A percentile compares a stretch with the other conserved stretches of the same genome.
Evolutionary conservation across 768 basidiomycete genomes (phyloP).

Genomic region (Leucosporidium yakuticum): DNA sequence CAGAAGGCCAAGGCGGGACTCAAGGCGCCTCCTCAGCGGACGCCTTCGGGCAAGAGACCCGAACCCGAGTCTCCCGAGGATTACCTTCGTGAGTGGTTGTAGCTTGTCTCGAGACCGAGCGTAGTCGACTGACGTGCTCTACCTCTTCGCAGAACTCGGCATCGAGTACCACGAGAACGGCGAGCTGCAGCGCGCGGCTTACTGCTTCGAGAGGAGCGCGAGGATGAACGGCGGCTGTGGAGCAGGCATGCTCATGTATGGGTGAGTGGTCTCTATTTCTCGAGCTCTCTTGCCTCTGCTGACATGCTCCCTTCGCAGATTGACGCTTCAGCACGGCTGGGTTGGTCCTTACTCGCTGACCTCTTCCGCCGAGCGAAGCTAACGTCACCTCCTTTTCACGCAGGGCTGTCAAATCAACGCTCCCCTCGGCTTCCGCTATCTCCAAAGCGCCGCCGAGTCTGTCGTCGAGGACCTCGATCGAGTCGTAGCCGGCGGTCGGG

Average conservation of each 20-base stretch:
- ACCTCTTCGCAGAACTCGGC: constrained; percentile 27
- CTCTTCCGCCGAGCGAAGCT: not conserved
- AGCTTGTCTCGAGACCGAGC: no score
- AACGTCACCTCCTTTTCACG: not conserved
- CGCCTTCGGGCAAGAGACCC: no score
- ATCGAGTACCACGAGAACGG: constrained; percentile 39
- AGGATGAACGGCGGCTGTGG: constrained; percentile 66
- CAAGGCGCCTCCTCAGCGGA: not conserved
- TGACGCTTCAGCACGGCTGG: constrained; percentile 81
- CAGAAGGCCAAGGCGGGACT: not conserved
- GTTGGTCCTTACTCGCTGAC: constrained; percentile 49
- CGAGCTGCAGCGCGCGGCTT: constrained; percentile 37
- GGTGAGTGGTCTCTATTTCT: constrained; percentile 38
- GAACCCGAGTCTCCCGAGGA: constrained; percentile 23
- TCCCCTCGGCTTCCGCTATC: constrained; percentile 70
- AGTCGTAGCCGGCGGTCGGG: constrained; percentile 49
- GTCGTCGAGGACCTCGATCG: constrained; percentile 71
- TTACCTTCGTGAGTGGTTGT: constrained; percentile 28
- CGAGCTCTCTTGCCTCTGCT: not conserved
- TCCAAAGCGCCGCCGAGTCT: constrained; percentile 70
- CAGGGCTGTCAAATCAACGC: constrained; percentile 58
- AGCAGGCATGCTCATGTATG: constrained; percentile 90
- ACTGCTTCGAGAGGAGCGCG: constrained; percentile 38
- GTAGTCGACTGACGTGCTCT: not conserved
- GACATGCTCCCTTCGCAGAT: constrained; percentile 6